phyloP scores from a whole-genome alignment of 2,329 filamentous ascomycete species.

The Fusarium sp. region DNA sequence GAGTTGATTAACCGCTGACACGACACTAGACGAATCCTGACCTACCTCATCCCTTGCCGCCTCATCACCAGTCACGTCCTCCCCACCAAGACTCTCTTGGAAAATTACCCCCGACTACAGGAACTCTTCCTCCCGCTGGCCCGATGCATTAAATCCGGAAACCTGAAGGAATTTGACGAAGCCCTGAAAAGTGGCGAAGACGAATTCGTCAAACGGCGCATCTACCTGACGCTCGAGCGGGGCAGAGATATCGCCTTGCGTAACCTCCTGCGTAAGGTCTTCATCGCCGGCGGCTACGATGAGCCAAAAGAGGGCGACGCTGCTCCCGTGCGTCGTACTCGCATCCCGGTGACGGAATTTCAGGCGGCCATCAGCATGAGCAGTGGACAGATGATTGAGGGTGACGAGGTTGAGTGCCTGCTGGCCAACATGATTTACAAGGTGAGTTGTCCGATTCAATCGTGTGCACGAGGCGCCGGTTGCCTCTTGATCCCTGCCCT shows the following conservation, averaged over 20 bases:
- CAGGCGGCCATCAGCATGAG: conserved; percentile 83
- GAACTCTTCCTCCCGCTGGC: conserved; percentile 82
- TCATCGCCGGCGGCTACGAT: conserved; percentile 84
- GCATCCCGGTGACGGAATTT: conserved; percentile 87
- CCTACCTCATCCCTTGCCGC: conserved; percentile 93
- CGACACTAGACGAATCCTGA: conserved; percentile 79
- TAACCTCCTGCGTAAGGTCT: conserved; percentile 93
- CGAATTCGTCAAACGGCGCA: conserved; percentile 92
- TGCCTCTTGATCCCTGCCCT: conserved; percentile 5
- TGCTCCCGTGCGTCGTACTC: conserved; percentile 73
- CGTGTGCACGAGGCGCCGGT: conserved; percentile 3
- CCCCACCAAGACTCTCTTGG: conserved; percentile 77
- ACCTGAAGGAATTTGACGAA: conserved; percentile 84
- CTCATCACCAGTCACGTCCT: conserved; percentile 89
- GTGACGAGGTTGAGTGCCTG: conserved; percentile 95
- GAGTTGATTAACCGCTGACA: neutral
- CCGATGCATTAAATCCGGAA: conserved; percentile 81
- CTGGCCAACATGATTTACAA: conserved; percentile 99
- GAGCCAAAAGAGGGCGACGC: conserved; percentile 76
- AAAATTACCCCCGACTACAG: conserved; percentile 80
- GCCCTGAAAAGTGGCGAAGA: conserved; percentile 85
- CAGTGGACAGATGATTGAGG: conserved; percentile 75
- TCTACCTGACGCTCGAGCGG: conserved; percentile 93
- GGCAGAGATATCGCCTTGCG: conserved; percentile 91
- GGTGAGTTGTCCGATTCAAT: conserved; percentile 60